These are phyloP conservation scores for Triticum monococcum DNA, from an alignment of 176 grass and related monocot species.

Conservation along the genomic window DNA sequence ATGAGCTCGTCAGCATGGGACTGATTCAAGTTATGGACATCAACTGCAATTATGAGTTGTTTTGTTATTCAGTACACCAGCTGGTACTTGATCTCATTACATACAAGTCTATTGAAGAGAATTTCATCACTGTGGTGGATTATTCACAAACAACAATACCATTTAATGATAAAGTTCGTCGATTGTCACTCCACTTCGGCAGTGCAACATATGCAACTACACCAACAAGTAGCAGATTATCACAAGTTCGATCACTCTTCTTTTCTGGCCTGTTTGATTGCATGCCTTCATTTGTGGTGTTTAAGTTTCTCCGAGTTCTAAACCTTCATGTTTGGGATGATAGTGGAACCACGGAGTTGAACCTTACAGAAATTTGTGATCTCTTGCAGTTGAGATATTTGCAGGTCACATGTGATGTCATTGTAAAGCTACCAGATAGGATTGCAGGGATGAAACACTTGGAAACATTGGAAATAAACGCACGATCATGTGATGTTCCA, in stretches of 20 bases:
- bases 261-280: background rate
- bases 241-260: background rate
- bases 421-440: background rate
- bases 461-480: background rate
- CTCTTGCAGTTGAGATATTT: background rate
- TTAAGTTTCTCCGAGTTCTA: slow-evolving; percentile 8
- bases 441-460: background rate
- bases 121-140: background rate
- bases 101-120: background rate
- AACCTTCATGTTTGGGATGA: background rate
- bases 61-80: background rate
- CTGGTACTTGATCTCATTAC: background rate
- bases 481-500: background rate
- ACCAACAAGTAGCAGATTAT: background rate
- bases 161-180: background rate
- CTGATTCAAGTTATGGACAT: background rate
- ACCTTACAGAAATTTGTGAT: background rate
- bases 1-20: background rate
- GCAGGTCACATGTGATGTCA: background rate
- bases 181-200: background rate
- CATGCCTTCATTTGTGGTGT: background rate
- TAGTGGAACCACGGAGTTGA: background rate
- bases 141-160: background rate
- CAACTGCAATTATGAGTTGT: background rate
- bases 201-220: background rate